Evolutionary conservation across 2,329 filamentous ascomycete species (phyloP), one percentile per base, ranked within the genome.

Genomic region (Davidsoniella virescens): DNA sequence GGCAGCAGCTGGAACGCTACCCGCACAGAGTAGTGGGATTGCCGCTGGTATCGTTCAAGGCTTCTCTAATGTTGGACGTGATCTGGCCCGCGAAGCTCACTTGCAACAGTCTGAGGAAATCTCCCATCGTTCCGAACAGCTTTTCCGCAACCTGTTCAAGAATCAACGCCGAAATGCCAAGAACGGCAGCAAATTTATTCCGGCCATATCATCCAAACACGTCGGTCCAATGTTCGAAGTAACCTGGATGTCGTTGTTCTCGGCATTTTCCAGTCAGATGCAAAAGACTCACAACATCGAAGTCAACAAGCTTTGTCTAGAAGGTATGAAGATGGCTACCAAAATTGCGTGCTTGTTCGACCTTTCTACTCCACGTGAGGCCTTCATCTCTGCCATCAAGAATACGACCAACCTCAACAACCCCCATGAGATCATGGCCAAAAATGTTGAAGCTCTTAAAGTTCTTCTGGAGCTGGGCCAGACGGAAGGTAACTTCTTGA

Each of bases 201-300:
- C 87, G 1, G 92, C 92, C 3, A 92, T 87, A 1, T 96, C 88
- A 0, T 88, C 87, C 62, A 90, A 87, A 58, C 92, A 98, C 63
- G 84, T 95, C 46, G 92, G 92, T 0, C 87, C 92, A 0, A 98
- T 98, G 92, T 96, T 98, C 61, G 88, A 94, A 59, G 87, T 94
- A 20, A 93, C 87, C 0, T 98, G 92, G 92, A 98, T 96, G 90
- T 94, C 90, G 8, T 93, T 95, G 64, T 83, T 98, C 60, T 96
- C 90, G 4, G 88, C 88, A 0, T 73, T 98, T 23, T 95, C 90
- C 1, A 88, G 85, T 47, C 85, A 93, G 57, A 88, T 92, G 62
- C 92, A 96, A 58, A 88, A 94, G 61, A 84, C 86, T 0, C 85
- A 94, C 57, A 95, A 95, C 59, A 71, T 94, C 4, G 87, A 95